phyloP scores from a whole-genome alignment of 1,284 basidiomycete genomes.

The Tranzscheliella williamsii region DNA sequence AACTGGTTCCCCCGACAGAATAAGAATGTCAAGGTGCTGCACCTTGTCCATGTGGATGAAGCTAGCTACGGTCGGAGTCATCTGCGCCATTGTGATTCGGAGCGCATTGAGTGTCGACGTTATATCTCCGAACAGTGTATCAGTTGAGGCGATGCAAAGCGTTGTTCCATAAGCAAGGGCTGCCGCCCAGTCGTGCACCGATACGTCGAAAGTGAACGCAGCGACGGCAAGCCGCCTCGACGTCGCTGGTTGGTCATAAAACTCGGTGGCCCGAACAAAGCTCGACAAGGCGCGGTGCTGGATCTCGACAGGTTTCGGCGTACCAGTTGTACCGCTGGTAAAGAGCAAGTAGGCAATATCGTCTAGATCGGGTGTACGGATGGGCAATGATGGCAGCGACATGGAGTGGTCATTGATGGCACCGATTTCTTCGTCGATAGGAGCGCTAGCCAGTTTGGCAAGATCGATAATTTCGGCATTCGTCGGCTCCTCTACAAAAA shows the following conservation, averaged over 20 bases:
- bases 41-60: not conserved
- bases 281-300: not conserved
- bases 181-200: conserved; percentile 1
- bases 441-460: not conserved
- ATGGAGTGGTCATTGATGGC: not conserved
- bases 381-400: not conserved
- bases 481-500: not conserved
- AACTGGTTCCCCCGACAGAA: not conserved
- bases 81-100: not conserved
- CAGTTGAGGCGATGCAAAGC: not conserved
- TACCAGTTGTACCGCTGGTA: conserved; percentile 2
- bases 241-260: not conserved
- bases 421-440: too few relatives aligned
- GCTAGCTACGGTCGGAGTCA: not conserved
- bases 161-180: not conserved
- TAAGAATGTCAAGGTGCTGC: not conserved
- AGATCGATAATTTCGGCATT: not conserved
- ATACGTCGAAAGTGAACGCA: conserved; percentile 5
- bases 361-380: not conserved
- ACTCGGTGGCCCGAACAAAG: not conserved
- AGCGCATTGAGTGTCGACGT: not conserved
- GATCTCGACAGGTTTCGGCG: conserved; percentile 1
- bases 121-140: not conserved
- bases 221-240: not conserved
- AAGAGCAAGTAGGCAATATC: conserved; percentile 1